Percentiles rank a stretch among this genome's conserved stretches.
phyloP scores from a whole-genome alignment of 2,329 filamentous ascomycete genomes.

The Ilyonectria robusta region DNA sequence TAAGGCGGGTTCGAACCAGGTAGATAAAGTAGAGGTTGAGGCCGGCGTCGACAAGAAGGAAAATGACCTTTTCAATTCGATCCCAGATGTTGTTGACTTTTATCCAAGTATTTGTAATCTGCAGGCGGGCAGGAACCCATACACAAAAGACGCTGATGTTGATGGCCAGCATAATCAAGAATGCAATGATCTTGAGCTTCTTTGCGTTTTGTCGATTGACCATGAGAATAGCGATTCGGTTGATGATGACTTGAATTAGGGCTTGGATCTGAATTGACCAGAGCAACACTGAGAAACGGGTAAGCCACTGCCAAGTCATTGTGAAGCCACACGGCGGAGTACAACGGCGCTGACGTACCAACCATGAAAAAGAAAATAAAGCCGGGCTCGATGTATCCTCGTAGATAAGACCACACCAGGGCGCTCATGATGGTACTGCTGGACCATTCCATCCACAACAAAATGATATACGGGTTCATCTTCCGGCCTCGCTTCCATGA shows the following conservation, averaged over 20 bases:
- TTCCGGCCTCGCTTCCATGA: constrained; percentile 43
- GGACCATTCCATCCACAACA: constrained; percentile 45
- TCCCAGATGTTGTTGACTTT: constrained; percentile 67
- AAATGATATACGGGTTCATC: constrained; percentile 41
- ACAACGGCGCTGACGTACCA: constrained; percentile 22
- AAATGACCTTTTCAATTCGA: constrained; percentile 66
- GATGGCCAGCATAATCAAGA: constrained; percentile 60
- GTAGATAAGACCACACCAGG: constrained; percentile 45
- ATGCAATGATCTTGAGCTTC: constrained; percentile 60
- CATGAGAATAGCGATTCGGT: constrained; percentile 65
- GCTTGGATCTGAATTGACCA: constrained; percentile 65
- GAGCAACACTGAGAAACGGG: constrained; percentile 34
- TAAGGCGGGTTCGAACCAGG: constrained; percentile 60
- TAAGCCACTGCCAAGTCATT: constrained; percentile 24
- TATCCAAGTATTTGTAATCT: constrained; percentile 58
- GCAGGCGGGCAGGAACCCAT: constrained; percentile 67
- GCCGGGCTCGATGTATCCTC: constrained; percentile 42
- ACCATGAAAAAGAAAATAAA: constrained; percentile 45
- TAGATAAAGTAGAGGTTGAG: constrained; percentile 68
- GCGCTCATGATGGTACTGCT: constrained; percentile 47
- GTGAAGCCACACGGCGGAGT: background rate
- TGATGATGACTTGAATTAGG: constrained; percentile 69
- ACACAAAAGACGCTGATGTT: constrained; percentile 68
- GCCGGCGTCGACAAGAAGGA: constrained; percentile 62
- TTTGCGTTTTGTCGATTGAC: constrained; percentile 54